A percentile compares a stretch with the other conserved stretches of the same genome.
These are phyloP conservation scores for Euclidium syriacum DNA, from an alignment of 345 rosid genomes.

Conservation along the genomic window DNA sequence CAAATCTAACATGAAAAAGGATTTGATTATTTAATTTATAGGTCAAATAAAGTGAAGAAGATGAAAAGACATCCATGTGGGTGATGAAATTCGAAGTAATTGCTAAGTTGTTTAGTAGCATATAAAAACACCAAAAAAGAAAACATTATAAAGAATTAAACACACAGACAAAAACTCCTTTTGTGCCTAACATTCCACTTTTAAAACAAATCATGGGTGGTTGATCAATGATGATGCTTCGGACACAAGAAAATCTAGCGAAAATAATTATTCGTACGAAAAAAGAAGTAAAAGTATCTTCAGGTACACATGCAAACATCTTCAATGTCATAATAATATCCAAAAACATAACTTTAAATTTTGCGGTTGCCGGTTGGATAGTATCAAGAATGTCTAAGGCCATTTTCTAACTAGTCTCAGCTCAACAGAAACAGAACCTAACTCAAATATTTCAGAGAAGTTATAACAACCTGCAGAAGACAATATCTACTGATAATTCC, in stretches of 20 bases:
- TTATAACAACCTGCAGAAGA: constrained; percentile 1
- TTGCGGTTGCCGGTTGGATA: background rate
- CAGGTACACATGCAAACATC: constrained; percentile 26
- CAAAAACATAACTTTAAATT: background rate
- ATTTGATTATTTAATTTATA: background rate
- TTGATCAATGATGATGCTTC: constrained; percentile 15
- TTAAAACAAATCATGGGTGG: constrained; percentile 5
- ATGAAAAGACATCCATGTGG: background rate
- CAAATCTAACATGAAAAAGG: background rate
- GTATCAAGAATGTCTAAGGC: constrained; percentile 3
- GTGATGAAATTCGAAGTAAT: background rate
- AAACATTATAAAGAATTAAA: background rate
- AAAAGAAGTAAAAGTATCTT: background rate
- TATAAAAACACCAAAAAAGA: constrained; percentile 2
- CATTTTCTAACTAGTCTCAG: constrained; percentile 13
- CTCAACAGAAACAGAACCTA: background rate
- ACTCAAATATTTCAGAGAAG: background rate
- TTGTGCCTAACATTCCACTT: constrained; percentile 23
- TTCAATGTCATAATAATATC: constrained; percentile 1
- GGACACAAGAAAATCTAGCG: constrained; percentile 10
- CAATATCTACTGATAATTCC: background rate
- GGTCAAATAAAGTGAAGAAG: background rate
- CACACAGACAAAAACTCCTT: background rate
- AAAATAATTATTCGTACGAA: background rate
- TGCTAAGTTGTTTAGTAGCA: background rate